Evolutionary conservation across 495 filamentous ascomycete species (phyloP), one percentile per base, ranked within the genome.

Genomic region (Annulohypoxylon bovei): DNA sequence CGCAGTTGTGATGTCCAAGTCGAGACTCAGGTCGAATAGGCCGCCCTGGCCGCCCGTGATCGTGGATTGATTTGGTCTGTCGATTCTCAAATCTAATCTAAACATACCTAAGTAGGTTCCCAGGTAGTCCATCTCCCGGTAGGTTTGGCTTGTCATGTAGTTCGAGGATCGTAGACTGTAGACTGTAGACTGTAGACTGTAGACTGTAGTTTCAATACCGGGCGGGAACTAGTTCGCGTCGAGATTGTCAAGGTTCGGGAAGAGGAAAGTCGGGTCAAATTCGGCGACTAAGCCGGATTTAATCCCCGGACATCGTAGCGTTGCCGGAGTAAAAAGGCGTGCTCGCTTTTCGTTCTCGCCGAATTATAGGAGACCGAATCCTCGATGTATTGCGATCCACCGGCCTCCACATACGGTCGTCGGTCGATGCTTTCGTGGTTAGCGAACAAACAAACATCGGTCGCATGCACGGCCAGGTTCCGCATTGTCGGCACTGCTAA

Each of bases 401-500:
- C 32, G 49, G 49, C n/a, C 49, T 53, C n/a, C 25, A 3, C 23
- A 53, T 53, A 32, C 49, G 49, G 49, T 53, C 32, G 25, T 7
- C 49, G 49, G 32, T 18, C 18, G 32, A 39, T 22, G 16, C 16
- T 39, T 55, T 37, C 16, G 18, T 39, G 32, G 18, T 23, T 55
- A 11, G 52, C 16, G 9, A 6, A 23, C 11, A 9, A 6, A 23
- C 11, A 39, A n/a, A 11, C 30, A 39, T 16, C 18, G 52, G 12
- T 55, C 52, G 52, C 16, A 55, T 22, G 39, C 39, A n/a, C 32
- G 52, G n/a, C n/a, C n/a, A n/a, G n/a, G n/a, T n/a, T n/a, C n/a
- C n/a, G n/a, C n/a, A n/a, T n/a, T n/a, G n/a, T n/a, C n/a, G n/a
- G n/a, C n/a, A n/a, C n/a, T n/a, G n/a, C n/a, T n/a, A n/a, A n/a